These are phyloP conservation scores for Myxozyma neotropica DNA, from an alignment of 805 yeast genomes.

Conservation along the genomic window DNA sequence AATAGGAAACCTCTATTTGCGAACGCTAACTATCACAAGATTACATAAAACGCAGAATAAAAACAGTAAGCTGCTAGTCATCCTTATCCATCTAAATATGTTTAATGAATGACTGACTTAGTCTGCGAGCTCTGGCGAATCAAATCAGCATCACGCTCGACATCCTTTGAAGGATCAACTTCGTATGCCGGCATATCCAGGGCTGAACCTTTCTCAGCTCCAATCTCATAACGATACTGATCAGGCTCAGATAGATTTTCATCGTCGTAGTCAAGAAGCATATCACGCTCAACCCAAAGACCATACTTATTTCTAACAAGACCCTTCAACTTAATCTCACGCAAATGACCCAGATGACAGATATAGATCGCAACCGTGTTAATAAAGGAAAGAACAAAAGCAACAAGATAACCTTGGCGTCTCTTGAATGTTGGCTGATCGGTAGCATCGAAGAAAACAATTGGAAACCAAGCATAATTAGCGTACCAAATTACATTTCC, in stretches of 20 bases:
- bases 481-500: slow-evolving; percentile 41
- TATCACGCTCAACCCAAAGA: slow-evolving; percentile 21
- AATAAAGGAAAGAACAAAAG: slow-evolving; percentile 14
- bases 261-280: slow-evolving; percentile 3
- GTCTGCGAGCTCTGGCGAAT: neutral
- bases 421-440: slow-evolving; percentile 41
- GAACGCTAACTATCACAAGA: no score
- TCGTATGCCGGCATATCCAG: neutral
- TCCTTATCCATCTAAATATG: no score
- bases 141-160: slow-evolving; percentile 15
- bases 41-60: no score
- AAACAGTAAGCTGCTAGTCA: no score
- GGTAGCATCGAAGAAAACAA: slow-evolving; percentile 42
- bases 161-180: slow-evolving; percentile 8
- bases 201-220: neutral
- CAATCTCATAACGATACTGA: neutral
- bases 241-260: neutral
- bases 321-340: slow-evolving; percentile 21
- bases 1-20: no score
- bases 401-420: slow-evolving; percentile 28
- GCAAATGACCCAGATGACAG: slow-evolving; percentile 21
- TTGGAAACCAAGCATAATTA: slow-evolving; percentile 37
- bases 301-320: slow-evolving; percentile 26
- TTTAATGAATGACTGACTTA: no score
- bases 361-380: slow-evolving; percentile 18